Conservation (phyloP, 2,329 filamentous ascomycete species). For the Alternaria postmessia region DNA sequence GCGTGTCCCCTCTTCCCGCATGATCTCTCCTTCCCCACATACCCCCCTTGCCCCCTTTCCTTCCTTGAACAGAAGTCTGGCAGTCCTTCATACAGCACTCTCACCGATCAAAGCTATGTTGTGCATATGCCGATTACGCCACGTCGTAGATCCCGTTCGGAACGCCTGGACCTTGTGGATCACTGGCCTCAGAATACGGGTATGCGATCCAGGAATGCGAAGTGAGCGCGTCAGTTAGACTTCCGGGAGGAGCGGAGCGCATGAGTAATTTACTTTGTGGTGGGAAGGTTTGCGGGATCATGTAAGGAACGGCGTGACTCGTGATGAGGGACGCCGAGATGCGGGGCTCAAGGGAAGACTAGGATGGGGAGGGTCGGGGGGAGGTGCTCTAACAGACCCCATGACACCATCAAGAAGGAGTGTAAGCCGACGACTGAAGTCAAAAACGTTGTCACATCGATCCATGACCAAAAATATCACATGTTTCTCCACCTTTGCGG, state of each 20-base stretch:
- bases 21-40: not conserved
- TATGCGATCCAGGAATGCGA: not conserved
- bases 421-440: not conserved
- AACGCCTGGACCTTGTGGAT: not conserved
- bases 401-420: not conserved
- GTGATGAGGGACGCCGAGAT: not conserved
- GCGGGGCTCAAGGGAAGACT: not conserved
- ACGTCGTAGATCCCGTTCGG: conserved; percentile 5
- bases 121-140: not conserved
- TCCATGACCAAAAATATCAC: not conserved
- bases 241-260: not conserved
- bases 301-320: not conserved
- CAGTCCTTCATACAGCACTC: not conserved
- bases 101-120: not conserved
- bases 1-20: not conserved
- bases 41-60: not conserved
- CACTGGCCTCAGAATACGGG: conserved; percentile 4
- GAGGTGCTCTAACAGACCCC: not conserved
- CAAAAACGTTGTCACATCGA: not conserved
- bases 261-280: not conserved
- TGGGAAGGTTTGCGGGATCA: not conserved
- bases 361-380: not conserved
- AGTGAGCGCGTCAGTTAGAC: not conserved
- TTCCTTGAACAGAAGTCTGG: not conserved
- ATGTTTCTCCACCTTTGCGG: not conserved